Conservation (phyloP, 1,284 basidiomycete genomes). For the Anthracocystis setariae region DNA sequence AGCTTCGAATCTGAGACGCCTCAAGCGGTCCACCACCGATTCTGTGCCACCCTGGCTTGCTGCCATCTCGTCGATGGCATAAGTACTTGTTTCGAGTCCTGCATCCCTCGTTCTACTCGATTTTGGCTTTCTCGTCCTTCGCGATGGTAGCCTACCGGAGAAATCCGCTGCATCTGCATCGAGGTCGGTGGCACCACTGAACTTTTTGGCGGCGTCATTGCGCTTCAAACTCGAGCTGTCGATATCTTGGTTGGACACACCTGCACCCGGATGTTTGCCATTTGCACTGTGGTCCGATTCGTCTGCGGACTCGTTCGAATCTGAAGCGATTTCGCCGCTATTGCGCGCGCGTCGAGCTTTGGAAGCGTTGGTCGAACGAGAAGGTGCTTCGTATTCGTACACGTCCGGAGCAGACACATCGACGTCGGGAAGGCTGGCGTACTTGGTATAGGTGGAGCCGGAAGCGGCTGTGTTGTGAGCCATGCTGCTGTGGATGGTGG, state of each 20-base stretch:
- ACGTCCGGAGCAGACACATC: conserved; percentile 42
- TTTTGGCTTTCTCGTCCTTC: conserved; percentile 4
- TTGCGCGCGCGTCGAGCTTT: conserved; percentile 14
- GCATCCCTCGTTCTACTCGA: conserved; percentile 20
- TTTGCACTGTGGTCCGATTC: conserved; percentile 21
- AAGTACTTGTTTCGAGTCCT: conserved; percentile 42
- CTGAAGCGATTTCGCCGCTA: conserved; percentile 2
- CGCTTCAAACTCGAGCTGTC: conserved; percentile 19
- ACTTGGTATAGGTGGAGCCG: conserved; percentile 27
- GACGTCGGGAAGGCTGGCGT: conserved; percentile 45
- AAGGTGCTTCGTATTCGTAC: conserved; percentile 26
- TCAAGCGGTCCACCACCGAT: conserved; percentile 32
- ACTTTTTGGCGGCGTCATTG: conserved; percentile 32
- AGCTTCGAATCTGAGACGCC: conserved; percentile 45
- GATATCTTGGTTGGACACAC: conserved; percentile 26
- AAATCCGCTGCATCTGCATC: conserved; percentile 16
- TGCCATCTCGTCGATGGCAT: conserved; percentile 12
- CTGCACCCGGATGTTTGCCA: conserved; percentile 31
- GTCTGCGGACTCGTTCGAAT: conserved; percentile 24
- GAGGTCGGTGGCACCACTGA: conserved; percentile 29
- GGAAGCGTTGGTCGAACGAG: conserved; percentile 3
- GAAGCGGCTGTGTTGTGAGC: conserved; percentile 13
- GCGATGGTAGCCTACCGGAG: conserved; percentile 22
- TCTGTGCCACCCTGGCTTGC: conserved; percentile 3
- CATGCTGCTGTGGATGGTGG: conserved; percentile 5